Evolutionary conservation across 2,329 filamentous ascomycete species (phyloP).

Genomic region (Tolypocladium inflatum): DNA sequence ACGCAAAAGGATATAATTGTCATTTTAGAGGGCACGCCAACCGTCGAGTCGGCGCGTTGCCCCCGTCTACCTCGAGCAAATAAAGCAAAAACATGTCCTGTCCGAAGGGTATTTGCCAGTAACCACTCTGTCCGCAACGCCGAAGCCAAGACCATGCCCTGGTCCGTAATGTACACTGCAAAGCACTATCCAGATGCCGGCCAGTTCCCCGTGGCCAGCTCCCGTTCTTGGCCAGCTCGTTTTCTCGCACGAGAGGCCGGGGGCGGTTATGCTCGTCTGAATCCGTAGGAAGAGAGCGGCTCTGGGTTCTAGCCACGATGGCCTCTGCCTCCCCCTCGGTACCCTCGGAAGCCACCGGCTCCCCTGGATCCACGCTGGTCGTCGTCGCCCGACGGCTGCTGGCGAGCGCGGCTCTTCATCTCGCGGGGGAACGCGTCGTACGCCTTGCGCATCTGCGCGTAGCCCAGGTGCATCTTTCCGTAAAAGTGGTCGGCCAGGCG

Average conservation of each 20-base stretch:
- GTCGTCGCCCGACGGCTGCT: conserved; percentile 36
- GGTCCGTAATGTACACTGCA: neutral
- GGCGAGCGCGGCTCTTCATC: conserved; percentile 61
- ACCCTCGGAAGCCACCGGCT: conserved; percentile 44
- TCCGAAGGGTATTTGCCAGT: conserved; percentile 2
- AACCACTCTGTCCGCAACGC: neutral
- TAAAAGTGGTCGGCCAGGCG: conserved; percentile 95
- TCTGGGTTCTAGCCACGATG: conserved; percentile 25
- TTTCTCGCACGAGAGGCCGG: neutral
- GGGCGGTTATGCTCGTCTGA: neutral
- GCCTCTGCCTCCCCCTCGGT: conserved; percentile 36
- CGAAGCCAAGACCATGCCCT: neutral
- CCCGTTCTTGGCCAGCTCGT: neutral
- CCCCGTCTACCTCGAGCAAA: neutral
- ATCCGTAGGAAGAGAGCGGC: neutral
- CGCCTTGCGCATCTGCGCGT: conserved; percentile 95
- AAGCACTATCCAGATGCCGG: neutral
- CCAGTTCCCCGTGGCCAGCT: neutral
- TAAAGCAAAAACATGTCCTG: neutral
- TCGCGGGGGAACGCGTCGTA: conserved; percentile 82
- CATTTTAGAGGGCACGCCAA: neutral
- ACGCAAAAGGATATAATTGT: neutral
- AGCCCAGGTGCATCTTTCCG: conserved; percentile 98
- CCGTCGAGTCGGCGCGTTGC: neutral
- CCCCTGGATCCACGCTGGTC: conserved; percentile 37